Percentiles rank a stretch among this genome's conserved stretches.
These are phyloP conservation scores for Clathrospora elynae DNA, from an alignment of 2,329 filamentous ascomycete genomes.

Conservation along the genomic window DNA sequence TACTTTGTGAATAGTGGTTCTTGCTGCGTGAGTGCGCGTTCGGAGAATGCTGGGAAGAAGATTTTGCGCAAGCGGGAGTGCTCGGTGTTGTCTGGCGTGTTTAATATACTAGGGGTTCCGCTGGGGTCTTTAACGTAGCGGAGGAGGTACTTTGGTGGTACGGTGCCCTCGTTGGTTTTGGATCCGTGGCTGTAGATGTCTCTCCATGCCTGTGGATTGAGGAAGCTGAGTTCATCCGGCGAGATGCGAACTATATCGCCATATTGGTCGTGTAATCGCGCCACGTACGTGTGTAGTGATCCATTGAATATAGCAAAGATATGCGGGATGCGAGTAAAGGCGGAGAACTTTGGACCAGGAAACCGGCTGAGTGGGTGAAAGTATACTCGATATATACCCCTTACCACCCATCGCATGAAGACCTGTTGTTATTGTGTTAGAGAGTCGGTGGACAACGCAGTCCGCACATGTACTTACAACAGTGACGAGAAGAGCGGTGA, in stretches of 20 bases:
- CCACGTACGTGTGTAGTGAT: slow-evolving; percentile 1
- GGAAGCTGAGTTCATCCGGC: slow-evolving; percentile 27
- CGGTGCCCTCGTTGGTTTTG: slow-evolving; percentile 9
- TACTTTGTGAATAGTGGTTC: slow-evolving; percentile 45
- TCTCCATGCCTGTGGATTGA: slow-evolving; percentile 13
- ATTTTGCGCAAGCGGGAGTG: too few relatives aligned
- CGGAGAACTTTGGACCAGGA: slow-evolving; percentile 47
- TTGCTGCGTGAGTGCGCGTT: slow-evolving; percentile 44
- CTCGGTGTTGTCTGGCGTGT: neutral
- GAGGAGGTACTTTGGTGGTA: slow-evolving; percentile 9
- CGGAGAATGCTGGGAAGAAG: slow-evolving; percentile 44
- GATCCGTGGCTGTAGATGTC: slow-evolving; percentile 30
- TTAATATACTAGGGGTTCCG: neutral
- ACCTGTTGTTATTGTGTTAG: neutral
- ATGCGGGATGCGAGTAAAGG: slow-evolving; percentile 19
- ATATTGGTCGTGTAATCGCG: slow-evolving; percentile 43
- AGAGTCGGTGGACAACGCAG: too few relatives aligned
- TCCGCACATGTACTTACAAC: too few relatives aligned
- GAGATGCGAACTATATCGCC: slow-evolving; percentile 30
- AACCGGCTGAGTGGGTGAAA: slow-evolving; percentile 51
- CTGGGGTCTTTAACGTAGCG: neutral
- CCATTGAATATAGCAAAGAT: slow-evolving; percentile 5
- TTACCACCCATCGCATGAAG: slow-evolving; percentile 13
- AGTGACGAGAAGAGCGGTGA: too few relatives aligned
- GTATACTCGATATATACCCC: slow-evolving; percentile 45